Base-by-base conservation (phyloP, 2,329 filamentous ascomycete species). In the Exophiala dermatitidis region DNA sequence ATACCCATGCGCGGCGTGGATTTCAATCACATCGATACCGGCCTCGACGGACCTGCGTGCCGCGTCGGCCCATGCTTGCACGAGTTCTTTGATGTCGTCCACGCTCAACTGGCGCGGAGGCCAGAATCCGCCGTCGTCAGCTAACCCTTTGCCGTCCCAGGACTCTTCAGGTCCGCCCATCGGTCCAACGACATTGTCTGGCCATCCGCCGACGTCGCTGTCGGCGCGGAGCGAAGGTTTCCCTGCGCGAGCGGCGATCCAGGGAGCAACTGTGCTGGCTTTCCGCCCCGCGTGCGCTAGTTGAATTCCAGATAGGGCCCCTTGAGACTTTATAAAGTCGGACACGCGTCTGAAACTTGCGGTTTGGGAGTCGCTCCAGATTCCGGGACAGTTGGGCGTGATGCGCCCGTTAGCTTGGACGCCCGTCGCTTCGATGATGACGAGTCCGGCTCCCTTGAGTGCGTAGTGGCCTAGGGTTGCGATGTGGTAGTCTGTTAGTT, bases 1-100 rank as follows among this genome's bases (percentile, higher is more conserved):
- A 65, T 90, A 93, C 0, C 88, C 87, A 63, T 93, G 88, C 0
- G 87, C 88, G 61, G 78, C 80, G 71, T 93, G 88, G 48, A 94
- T 81, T 68, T 94, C 88, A 54, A 94, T 82, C 5, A 83, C 79
- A 64, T 95, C 88, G 46, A 88, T 80, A 0, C 88, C 89, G 0
- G 83, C 84, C 58, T 80, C 73, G 3, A 90, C 69, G 0, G 88
- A 78, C 28, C 84, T 72, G 59, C 74, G 72, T 0, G 81, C 76
- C 0, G 79, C 74, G 53, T 41, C 49, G 28, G 53, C 66, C 65
- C 66, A 69, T 37, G 66, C 62, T n/a, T 53, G 31, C 46, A 68
- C 67, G 47, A 69, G 54, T n/a, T 61, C 62, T 46, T 69, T 59
- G 36, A 73, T 53, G 10, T 63, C 60, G n/a, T 48, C 44, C 32